These are phyloP conservation scores for Gossypium laxum DNA, from an alignment of 441 rosid species.

Conservation along the genomic window DNA sequence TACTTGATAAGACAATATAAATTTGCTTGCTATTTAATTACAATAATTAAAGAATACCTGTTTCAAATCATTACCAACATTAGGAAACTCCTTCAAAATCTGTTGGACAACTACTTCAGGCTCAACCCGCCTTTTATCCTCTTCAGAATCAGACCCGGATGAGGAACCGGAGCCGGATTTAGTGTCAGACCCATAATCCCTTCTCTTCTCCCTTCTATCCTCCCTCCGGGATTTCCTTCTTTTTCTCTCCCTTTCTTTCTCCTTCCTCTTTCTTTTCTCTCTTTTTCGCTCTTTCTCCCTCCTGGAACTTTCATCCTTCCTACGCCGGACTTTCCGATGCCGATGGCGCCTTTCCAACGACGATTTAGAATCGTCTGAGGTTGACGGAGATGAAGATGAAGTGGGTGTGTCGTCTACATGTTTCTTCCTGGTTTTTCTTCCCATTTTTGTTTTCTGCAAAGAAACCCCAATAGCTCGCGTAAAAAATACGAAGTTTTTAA, in stretches of 20 bases:
- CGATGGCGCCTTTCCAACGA: conserved; percentile 32
- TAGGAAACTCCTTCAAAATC: conserved; percentile 53
- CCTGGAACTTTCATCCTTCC: conserved; percentile 37
- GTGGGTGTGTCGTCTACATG: conserved; percentile 26
- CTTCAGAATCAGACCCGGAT: conserved; percentile 25
- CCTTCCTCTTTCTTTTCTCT: conserved; percentile 26
- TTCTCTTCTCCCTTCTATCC: conserved; percentile 32
- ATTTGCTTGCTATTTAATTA: not conserved
- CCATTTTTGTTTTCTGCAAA: conserved; percentile 17
- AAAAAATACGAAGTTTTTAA: no score
- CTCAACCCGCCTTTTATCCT: conserved; percentile 20
- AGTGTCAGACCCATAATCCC: conserved; percentile 31
- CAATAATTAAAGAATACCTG: conserved; percentile 32
- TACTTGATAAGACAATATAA: not conserved
- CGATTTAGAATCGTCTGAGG: conserved; percentile 44
- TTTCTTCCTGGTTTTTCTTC: conserved; percentile 36
- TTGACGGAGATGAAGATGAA: conserved; percentile 31
- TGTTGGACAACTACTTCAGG: conserved; percentile 44
- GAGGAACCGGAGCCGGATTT: conserved; percentile 25
- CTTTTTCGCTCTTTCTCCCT: conserved; percentile 45
- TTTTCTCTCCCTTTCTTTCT: conserved; percentile 29
- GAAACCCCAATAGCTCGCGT: no score
- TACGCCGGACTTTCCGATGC: conserved; percentile 28
- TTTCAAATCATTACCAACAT: conserved; percentile 55
- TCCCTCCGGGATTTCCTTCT: conserved; percentile 32